Percentiles rank a stretch among this genome's conserved stretches.
These are phyloP conservation scores for Sugiyamaella americana DNA, from an alignment of 805 yeast genomes.

Conservation along the genomic window DNA sequence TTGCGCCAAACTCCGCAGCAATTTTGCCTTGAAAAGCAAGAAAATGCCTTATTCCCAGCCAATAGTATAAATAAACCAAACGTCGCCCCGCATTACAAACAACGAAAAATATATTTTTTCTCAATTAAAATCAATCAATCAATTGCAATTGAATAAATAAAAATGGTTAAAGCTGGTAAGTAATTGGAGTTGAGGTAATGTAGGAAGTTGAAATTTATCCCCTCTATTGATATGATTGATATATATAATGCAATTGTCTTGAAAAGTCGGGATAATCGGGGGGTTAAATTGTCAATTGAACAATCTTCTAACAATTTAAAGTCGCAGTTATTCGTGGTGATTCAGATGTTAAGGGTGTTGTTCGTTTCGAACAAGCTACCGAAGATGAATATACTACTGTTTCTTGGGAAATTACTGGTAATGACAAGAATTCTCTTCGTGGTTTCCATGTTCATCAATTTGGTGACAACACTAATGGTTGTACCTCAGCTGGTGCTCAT, in stretches of 20 bases:
- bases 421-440: slow-evolving; percentile 78
- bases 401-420: slow-evolving; percentile 84
- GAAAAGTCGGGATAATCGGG: no score
- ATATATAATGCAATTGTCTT: no score
- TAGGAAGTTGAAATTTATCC: no score
- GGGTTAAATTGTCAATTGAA: no score
- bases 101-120: background rate
- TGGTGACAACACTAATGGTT: slow-evolving; percentile 99
- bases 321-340: slow-evolving; percentile 98
- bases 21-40: no score
- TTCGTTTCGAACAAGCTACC: slow-evolving; percentile 74
- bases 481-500: slow-evolving; percentile 98
- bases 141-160: slow-evolving; percentile 18
- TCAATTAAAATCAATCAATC: background rate
- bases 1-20: no score
- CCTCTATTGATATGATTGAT: no score
- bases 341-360: slow-evolving; percentile 80
- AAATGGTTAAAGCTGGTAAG: slow-evolving; percentile 64
- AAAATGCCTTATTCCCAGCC: no score
- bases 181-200: slow-evolving; percentile 15
- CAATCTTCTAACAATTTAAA: no score
- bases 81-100: background rate
- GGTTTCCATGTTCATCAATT: slow-evolving; percentile 98
- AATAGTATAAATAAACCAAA: background rate
- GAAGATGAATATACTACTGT: slow-evolving; percentile 81